Evolutionary conservation across 768 basidiomycete species (phyloP).

Genomic region (Termitomyces sp.): DNA sequence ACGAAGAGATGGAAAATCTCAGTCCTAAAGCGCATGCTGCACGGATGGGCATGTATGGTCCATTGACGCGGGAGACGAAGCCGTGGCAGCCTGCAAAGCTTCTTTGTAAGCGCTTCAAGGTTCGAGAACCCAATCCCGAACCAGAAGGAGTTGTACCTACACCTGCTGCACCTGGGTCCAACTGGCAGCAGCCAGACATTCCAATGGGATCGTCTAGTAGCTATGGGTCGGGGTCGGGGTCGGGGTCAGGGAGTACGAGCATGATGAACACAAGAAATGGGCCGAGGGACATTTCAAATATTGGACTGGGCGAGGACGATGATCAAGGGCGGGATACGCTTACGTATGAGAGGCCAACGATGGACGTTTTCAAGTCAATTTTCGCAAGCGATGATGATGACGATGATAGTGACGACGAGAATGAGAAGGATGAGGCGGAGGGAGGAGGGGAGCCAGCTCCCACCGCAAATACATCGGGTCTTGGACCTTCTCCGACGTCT

Average conservation of each 20-base stretch:
- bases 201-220: slow-evolving; percentile 4
- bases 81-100: slow-evolving; percentile 80
- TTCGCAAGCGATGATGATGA: slow-evolving; percentile 95
- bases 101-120: slow-evolving; percentile 90
- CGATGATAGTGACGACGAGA: slow-evolving; percentile 75
- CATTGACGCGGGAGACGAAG: slow-evolving; percentile 69
- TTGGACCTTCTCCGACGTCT: slow-evolving; percentile 7
- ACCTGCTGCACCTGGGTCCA: slow-evolving; percentile 15
- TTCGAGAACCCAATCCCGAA: slow-evolving; percentile 78
- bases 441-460: slow-evolving; percentile 15
- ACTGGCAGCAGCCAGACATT: slow-evolving; percentile 12
- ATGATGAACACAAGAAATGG: slow-evolving; percentile 16
- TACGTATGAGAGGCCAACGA: slow-evolving; percentile 81
- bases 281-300: slow-evolving; percentile 66
- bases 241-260: slow-evolving; percentile 1
- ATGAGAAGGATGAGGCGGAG: slow-evolving; percentile 24
- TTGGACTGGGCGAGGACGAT: slow-evolving; percentile 92
- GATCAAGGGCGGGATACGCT: slow-evolving; percentile 82
- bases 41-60: slow-evolving; percentile 83
- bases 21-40: slow-evolving; percentile 81
- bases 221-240: slow-evolving; percentile 8
- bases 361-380: slow-evolving; percentile 96
- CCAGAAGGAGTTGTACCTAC: slow-evolving; percentile 33
- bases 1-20: slow-evolving; percentile 49
- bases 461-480: slow-evolving; percentile 10